Conservation (phyloP, 2,329 filamentous ascomycete genomes). For the Neocatenulostroma microsporum region DNA sequence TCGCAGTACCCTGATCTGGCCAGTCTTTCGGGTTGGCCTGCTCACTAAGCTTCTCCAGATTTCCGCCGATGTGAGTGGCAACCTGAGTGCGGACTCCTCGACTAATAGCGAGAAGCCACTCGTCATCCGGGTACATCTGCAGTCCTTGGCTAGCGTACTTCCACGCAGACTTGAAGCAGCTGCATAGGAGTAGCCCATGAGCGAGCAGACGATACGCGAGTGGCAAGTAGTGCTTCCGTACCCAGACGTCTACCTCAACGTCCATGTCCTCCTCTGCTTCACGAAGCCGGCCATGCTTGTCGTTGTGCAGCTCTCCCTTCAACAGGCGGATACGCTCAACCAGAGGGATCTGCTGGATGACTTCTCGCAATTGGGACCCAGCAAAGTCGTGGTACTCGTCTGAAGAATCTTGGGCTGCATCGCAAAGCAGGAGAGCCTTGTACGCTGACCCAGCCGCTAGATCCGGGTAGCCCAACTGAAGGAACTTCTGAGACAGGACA, state of each 20-base stretch:
- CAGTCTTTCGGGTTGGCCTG: constrained; percentile 36
- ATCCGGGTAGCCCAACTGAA: constrained; percentile 75
- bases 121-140: constrained; percentile 1
- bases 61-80: not conserved
- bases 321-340: constrained; percentile 32
- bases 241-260: constrained; percentile 38
- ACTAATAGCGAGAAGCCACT: not conserved
- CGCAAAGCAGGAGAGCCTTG: constrained; percentile 74
- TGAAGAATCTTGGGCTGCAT: constrained; percentile 68
- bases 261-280: constrained; percentile 19
- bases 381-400: constrained; percentile 68
- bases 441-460: constrained; percentile 86
- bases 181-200: constrained; percentile 52
- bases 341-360: constrained; percentile 20
- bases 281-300: constrained; percentile 12
- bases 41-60: constrained; percentile 9
- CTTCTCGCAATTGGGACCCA: constrained; percentile 4
- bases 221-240: constrained; percentile 30
- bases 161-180: constrained; percentile 44
- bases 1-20: constrained; percentile 62
- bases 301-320: constrained; percentile 23
- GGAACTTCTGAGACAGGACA: constrained; percentile 63
- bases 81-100: no score
- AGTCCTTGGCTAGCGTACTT: not conserved
- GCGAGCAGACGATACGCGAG: constrained; percentile 23